phyloP scores from a whole-genome alignment of 2,329 filamentous ascomycete species.

The Penicillium sp. region DNA sequence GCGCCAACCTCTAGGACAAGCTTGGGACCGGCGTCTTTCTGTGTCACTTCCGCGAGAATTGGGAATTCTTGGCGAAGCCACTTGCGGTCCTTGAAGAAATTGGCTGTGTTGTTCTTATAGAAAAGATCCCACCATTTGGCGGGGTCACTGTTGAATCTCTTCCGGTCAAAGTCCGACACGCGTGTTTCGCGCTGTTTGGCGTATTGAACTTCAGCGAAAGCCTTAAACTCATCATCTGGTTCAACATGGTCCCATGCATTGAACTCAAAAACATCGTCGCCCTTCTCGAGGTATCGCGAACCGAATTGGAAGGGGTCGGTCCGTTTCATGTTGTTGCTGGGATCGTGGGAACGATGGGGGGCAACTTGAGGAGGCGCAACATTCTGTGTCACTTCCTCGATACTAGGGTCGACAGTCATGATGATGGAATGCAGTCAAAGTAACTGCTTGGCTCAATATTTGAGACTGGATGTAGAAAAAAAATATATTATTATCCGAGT shows the following conservation, averaged over 20 bases:
- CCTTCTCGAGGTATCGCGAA: constrained; percentile 76
- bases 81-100: constrained; percentile 98
- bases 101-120: constrained; percentile 95
- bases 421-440: not conserved
- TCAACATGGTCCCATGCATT: constrained; percentile 99
- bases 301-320: constrained; percentile 95
- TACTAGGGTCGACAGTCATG: constrained; percentile 16
- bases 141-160: constrained; percentile 82
- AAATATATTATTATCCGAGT: constrained; percentile 3
- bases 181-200: constrained; percentile 79
- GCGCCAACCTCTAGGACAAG: constrained; percentile 87
- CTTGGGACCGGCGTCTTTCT: constrained; percentile 65
- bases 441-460: not conserved
- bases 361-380: constrained; percentile 50
- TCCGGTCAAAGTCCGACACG: constrained; percentile 89
- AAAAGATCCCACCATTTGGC: constrained; percentile 98
- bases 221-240: constrained; percentile 82
- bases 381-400: constrained; percentile 38
- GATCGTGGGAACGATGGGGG: constrained; percentile 66
- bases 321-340: constrained; percentile 75
- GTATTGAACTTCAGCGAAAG: constrained; percentile 82
- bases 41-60: constrained; percentile 72
- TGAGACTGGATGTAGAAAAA: not conserved
- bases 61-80: constrained; percentile 98
- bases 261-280: constrained; percentile 91